These are phyloP conservation scores for Tetracladium marchalianum DNA, from an alignment of 495 filamentous ascomycete species.

Conservation along the genomic window DNA sequence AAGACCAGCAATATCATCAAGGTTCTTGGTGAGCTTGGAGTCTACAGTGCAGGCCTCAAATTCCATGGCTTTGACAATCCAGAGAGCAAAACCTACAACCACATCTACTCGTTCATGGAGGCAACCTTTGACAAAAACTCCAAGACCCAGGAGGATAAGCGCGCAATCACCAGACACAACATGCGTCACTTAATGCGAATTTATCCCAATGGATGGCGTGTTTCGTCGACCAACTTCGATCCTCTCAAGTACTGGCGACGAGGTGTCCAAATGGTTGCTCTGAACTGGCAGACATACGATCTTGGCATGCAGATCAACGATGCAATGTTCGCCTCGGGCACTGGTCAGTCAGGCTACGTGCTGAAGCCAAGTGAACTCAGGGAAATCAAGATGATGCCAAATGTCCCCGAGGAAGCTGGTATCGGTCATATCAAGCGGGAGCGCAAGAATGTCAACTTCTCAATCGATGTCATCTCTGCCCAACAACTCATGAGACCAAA, in stretches of 20 bases:
- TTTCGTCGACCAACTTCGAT: constrained; percentile 86
- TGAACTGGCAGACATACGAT: constrained; percentile 99
- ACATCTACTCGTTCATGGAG: constrained; percentile 90
- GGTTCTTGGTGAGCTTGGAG: constrained; percentile 71
- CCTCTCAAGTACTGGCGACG: constrained; percentile 86
- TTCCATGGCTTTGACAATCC: constrained; percentile 59
- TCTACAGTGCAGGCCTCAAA: constrained; percentile 83
- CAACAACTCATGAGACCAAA: constrained; percentile 85
- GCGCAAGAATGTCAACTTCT: constrained; percentile 71
- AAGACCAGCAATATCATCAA: constrained; percentile 80
- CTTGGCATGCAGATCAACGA: constrained; percentile 90
- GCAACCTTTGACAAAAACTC: constrained; percentile 69
- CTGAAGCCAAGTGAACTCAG: constrained; percentile 84
- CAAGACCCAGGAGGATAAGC: constrained; percentile 59
- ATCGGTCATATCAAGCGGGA: constrained; percentile 45
- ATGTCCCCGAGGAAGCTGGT: constrained; percentile 31
- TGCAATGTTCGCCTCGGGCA: constrained; percentile 94
- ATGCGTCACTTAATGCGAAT: constrained; percentile 86
- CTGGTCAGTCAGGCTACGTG: constrained; percentile 82
- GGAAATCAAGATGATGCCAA: constrained; percentile 35
- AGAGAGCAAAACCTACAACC: constrained; percentile 78
- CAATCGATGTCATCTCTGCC: constrained; percentile 82
- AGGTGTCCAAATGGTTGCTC: constrained; percentile 79
- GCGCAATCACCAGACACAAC: constrained; percentile 76
- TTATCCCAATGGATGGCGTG: constrained; percentile 72